Percentiles rank a stretch among this genome's conserved stretches.
These are phyloP conservation scores for Macadamia tetraphylla DNA, from an alignment of 164 flowering plant genomes.

Conservation along the genomic window DNA sequence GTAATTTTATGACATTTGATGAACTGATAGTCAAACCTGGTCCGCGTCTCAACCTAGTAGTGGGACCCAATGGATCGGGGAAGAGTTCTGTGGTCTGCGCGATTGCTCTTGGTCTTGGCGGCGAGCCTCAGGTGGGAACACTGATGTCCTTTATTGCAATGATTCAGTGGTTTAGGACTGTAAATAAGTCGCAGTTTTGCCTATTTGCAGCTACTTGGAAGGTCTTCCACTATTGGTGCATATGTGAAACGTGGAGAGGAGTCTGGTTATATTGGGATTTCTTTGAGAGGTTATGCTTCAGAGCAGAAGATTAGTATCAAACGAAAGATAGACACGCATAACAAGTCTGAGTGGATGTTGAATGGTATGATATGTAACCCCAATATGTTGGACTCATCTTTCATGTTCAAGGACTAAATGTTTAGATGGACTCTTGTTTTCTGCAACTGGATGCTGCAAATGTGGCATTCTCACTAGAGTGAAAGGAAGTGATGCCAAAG, in stretches of 20 bases:
- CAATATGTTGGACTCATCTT: neutral
- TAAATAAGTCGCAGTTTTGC: neutral
- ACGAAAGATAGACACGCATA: constrained; percentile 66
- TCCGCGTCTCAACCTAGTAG: constrained; percentile 77
- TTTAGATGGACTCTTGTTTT: too few relatives aligned
- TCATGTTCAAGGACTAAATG: too few relatives aligned
- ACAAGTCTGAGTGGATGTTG: constrained; percentile 86
- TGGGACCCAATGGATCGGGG: constrained; percentile 96
- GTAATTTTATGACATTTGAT: constrained; percentile 80
- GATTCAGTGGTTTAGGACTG: neutral
- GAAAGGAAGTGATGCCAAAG: neutral
- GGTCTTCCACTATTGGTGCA: constrained; percentile 86
- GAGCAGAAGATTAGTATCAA: constrained; percentile 48
- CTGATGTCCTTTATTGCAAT: neutral
- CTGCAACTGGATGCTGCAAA: neutral
- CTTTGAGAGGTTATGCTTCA: constrained; percentile 50
- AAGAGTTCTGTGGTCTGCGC: constrained; percentile 97
- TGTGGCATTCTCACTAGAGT: neutral
- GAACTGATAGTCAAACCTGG: constrained; percentile 66
- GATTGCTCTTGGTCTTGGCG: constrained; percentile 91
- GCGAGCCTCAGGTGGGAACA: constrained; percentile 80
- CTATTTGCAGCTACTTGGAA: constrained; percentile 67
- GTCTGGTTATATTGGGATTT: constrained; percentile 63
- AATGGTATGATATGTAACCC: constrained; percentile 47
- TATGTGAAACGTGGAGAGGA: constrained; percentile 93